These are phyloP conservation scores for Metschnikowia vanudenii DNA, from an alignment of 805 yeast species.

Conservation along the genomic window DNA sequence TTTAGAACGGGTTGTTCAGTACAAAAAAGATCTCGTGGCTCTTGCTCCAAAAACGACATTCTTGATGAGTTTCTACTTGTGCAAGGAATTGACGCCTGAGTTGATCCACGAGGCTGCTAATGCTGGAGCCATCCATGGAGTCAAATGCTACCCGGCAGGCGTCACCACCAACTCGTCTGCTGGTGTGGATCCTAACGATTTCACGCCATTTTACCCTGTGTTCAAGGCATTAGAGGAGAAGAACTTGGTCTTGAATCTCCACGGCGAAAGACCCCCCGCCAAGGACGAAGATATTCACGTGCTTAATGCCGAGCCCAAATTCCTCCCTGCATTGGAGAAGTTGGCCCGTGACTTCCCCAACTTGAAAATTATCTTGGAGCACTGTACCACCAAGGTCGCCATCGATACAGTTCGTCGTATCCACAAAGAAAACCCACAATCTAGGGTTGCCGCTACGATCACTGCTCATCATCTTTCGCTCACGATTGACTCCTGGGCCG, in stretches of 20 bases:
- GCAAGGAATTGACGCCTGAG: conserved; percentile 80
- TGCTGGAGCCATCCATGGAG: conserved; percentile 70
- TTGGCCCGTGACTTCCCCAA: conserved; percentile 82
- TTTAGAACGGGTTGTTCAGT: conserved; percentile 65
- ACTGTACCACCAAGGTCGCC: conserved; percentile 91
- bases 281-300: conserved; percentile 71
- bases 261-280: conserved; percentile 85
- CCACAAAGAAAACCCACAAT: conserved; percentile 23
- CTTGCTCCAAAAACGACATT: conserved; percentile 83
- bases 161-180: conserved; percentile 94
- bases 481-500: conserved; percentile 95
- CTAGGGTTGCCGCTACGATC: conserved; percentile 83
- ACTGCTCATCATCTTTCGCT: conserved; percentile 93
- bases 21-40: conserved; percentile 59
- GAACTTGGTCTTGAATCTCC: conserved; percentile 77
- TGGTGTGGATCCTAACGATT: conserved; percentile 93
- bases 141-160: conserved; percentile 98
- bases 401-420: conserved; percentile 70
- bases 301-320: conserved; percentile 89
- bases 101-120: conserved; percentile 75
- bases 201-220: conserved; percentile 82
- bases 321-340: conserved; percentile 82
- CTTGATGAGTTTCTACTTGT: conserved; percentile 85
- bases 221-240: conserved; percentile 85
- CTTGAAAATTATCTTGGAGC: conserved; percentile 84